Base-by-base conservation (phyloP, 768 basidiomycete genomes). In the Lentinula edodes region DNA sequence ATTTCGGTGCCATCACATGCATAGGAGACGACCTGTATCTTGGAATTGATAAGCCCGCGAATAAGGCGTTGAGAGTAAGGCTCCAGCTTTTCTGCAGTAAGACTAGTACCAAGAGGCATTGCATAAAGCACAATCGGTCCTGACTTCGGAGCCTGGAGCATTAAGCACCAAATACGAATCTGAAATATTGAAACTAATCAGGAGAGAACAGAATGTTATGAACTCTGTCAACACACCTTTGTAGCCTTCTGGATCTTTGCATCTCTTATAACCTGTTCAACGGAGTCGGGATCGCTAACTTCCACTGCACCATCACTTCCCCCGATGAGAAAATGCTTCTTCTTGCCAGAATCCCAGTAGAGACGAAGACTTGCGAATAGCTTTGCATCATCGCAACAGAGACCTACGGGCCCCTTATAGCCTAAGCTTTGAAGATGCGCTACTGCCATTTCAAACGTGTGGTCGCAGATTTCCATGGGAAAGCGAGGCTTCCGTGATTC, bases 91-190 rank as follows among this genome's bases (percentile, higher is more conserved):
- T 52, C 9, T 0, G 73, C 73, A 2, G 58, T 62, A 6, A 69
- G 42, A 0, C 42, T 61, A 7, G 68, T 58, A 0, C 68, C 43
- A 38, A 76, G 75, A 2, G 76, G 62, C 2, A 71, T 45, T 0
- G 73, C 74, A 8, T 74, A 72, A 4, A 78, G 61, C 16, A 79
- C 67, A 20, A 78, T 68, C 0, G 78, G 72, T 0, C 73, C 63
- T 1, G 77, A 64, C 20, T 72, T 71, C 0, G 75, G 70, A 1
- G 72, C 36, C 15, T 73, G 75, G 12, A 78, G 64, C 16, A 65
- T 65, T 6, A 76, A 39, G 35, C 54, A 63, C 71, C 71, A 79
- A 4, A 79, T 55, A 1, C 72, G 70, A 20, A 78, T 18, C 74
- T 78, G 55, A n/a, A 18, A 15, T 28, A 48, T 15, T 16, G 15